Base-by-base conservation (phyloP, 257 asterid species). In the Primulina huaijiensis region DNA sequence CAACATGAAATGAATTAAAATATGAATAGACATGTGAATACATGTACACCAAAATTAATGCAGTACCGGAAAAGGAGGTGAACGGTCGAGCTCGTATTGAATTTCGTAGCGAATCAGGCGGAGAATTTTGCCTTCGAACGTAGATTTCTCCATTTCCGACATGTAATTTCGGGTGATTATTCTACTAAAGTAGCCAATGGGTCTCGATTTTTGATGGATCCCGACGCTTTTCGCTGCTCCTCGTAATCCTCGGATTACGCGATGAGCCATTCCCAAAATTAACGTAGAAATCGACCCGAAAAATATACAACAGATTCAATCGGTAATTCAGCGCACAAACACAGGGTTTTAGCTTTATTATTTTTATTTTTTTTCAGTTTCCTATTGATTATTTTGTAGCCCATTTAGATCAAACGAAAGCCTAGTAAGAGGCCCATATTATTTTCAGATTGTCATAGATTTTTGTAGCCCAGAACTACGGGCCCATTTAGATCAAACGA, bases 21-120 rank as follows among this genome's bases (percentile, higher is more conserved):
- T 25, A 43, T 37, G n/a, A 40, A 21, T 61, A 43, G 34, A 25
- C 53, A 52, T 40, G 75, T 14, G 27, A 30, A 58, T 57, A 30
- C 14, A 19, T 0, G 7, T 19, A 8, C 3, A 64, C 9, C 30
- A 25, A 64, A 46, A 58, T 8, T 25, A 62, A 65, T 4, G 53
- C 34, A 34, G 21, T 81, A 89, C 99, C 97, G 83, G 56, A 62
- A 79, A 27, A 0, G 84, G 81, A 75, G 90, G 94, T 17, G 88
- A 82, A 27, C 34, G 79, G 11, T 89, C 96, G 73, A 82, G 73
- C 76, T 91, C 95, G 77, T 86, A 91, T 63, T 85, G 90, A 64
- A 91, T 82, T 76, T 94, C 97, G 59, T 74, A 80, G 8, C 97
- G 87, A 70, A 94, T 80, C 56, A 88, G 87, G 60, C 97, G 94